These are phyloP conservation scores for Termitomyces sp. DNA, from an alignment of 768 basidiomycete genomes.

Conservation along the genomic window DNA sequence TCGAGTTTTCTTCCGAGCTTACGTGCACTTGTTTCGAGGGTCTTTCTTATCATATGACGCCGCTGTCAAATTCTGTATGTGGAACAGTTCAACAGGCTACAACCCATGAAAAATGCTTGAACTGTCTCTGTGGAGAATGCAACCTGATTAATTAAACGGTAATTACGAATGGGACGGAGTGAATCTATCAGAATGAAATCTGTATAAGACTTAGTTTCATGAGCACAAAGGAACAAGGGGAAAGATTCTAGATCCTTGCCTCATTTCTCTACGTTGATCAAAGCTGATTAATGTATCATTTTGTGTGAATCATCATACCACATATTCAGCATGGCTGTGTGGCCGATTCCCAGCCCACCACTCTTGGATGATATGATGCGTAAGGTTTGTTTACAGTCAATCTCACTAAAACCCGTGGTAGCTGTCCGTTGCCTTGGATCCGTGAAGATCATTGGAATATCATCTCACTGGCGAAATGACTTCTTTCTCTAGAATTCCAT, in stretches of 20 bases:
- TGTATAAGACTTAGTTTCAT: constrained; percentile 2
- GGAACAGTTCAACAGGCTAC: background rate
- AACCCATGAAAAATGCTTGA: background rate
- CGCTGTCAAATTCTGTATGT: background rate
- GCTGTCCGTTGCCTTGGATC: constrained; percentile 17
- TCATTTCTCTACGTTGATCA: constrained; percentile 9
- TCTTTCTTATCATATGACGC: background rate
- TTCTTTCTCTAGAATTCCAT: too few species aligned
- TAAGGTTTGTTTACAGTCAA: constrained; percentile 2
- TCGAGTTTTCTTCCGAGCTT: background rate
- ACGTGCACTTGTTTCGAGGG: background rate
- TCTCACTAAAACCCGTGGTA: constrained; percentile 4
- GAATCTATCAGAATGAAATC: constrained; percentile 9
- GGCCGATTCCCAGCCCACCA: constrained; percentile 20
- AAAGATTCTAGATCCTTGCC: constrained; percentile 10
- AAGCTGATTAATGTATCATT: background rate
- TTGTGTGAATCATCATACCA: constrained; percentile 8
- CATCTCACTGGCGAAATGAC: too few species aligned
- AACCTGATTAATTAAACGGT: constrained; percentile 16
- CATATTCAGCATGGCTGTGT: constrained; percentile 11
- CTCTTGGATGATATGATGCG: constrained; percentile 12
- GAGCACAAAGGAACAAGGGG: background rate
- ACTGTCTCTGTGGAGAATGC: background rate
- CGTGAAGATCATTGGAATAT: background rate
- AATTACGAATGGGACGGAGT: background rate